Evolutionary conservation across 768 basidiomycete species (phyloP).

Genomic region (Termitomyces sp.): DNA sequence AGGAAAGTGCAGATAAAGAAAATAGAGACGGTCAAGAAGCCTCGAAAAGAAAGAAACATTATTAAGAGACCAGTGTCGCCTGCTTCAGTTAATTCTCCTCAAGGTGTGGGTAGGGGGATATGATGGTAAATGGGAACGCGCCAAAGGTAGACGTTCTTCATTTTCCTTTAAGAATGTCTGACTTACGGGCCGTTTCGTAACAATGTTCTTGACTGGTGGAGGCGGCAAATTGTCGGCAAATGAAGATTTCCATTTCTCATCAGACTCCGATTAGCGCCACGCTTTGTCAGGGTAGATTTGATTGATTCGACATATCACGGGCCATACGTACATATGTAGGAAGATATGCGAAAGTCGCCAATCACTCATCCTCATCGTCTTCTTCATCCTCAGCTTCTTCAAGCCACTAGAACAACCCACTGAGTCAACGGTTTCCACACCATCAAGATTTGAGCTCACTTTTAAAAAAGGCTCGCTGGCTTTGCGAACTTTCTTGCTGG

Average conservation of each 20-base stretch:
- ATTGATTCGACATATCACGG: neutral
- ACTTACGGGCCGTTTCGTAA: too few species aligned
- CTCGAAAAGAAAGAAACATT: constrained; percentile 2
- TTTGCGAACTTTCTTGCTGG: constrained; percentile 93
- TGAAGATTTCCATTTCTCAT: too few species aligned
- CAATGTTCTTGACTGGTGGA: too few species aligned
- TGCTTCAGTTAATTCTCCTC: neutral
- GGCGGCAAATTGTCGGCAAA: too few species aligned
- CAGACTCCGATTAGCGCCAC: too few species aligned
- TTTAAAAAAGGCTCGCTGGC: constrained; percentile 95
- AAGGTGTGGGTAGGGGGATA: neutral
- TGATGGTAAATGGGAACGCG: too few species aligned
- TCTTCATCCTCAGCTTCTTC: constrained; percentile 85
- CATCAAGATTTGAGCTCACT: constrained; percentile 35
- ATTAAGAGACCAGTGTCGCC: neutral
- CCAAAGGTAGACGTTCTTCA: too few species aligned
- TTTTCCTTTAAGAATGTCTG: too few species aligned
- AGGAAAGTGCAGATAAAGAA: neutral
- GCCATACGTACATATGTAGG: neutral
- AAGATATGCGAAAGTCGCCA: neutral
- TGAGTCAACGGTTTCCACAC: constrained; percentile 1
- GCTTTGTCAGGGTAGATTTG: too few species aligned
- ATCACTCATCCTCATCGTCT: constrained; percentile 36
- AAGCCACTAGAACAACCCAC: constrained; percentile 62
- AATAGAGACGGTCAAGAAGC: neutral